Conservation (phyloP, 179 eudicot genomes). For the Patellifolia procumbens region DNA sequence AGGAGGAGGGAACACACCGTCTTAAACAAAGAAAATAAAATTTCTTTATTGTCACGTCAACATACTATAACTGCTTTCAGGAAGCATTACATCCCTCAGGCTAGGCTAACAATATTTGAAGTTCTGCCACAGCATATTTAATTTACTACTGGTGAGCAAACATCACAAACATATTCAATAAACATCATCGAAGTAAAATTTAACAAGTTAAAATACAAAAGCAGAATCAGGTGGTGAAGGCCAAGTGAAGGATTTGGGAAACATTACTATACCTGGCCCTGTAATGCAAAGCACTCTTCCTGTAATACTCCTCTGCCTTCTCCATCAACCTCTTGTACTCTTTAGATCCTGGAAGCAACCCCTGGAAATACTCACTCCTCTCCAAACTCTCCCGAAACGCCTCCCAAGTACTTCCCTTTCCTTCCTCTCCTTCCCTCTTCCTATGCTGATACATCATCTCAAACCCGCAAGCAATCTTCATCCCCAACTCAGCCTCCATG, state of each 20-base stretch:
- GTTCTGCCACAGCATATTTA: not conserved
- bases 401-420: conserved; percentile 85
- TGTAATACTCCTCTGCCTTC: conserved; percentile 75
- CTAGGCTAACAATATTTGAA: not conserved
- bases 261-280: conserved; percentile 56
- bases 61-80: not conserved
- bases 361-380: conserved; percentile 71
- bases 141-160: not conserved
- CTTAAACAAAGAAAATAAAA: too few relatives aligned
- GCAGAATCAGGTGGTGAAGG: too few relatives aligned
- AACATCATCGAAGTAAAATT: not conserved
- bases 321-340: conserved; percentile 79
- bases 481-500: conserved; percentile 83
- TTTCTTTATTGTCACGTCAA: not conserved
- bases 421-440: conserved; percentile 65
- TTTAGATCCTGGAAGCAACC: conserved; percentile 72
- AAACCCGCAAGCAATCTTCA: conserved; percentile 91
- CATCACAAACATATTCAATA: not conserved
- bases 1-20: too few relatives aligned
- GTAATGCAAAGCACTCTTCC: conserved; percentile 56
- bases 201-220: not conserved
- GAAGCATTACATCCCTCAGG: not conserved
- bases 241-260: not conserved
- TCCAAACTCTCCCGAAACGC: conserved; percentile 70
- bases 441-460: conserved; percentile 92